Conservation (phyloP, 2,329 filamentous ascomycete genomes). For the Beauveria pseudobassiana region DNA sequence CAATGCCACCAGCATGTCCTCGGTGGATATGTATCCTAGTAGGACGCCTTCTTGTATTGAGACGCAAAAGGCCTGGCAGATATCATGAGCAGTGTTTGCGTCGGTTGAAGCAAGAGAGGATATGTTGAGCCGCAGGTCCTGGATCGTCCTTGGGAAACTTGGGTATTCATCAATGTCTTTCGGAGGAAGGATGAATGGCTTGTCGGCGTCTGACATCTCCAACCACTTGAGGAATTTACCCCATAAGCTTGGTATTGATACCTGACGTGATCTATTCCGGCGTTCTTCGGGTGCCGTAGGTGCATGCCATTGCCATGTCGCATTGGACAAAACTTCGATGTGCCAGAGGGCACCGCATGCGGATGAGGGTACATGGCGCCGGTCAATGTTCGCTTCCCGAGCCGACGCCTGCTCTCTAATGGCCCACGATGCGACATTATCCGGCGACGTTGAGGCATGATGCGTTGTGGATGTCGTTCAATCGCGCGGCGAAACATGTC, state of each 20-base stretch:
- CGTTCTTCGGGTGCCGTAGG: constrained; percentile 30
- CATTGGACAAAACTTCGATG: constrained; percentile 34
- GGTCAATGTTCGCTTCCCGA: constrained; percentile 47
- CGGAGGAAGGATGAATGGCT: constrained; percentile 15
- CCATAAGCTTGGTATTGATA: constrained; percentile 16
- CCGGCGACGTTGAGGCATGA: constrained; percentile 18
- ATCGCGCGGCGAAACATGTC: constrained; percentile 25
- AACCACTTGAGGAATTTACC: constrained; percentile 24
- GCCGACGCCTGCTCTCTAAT: constrained; percentile 45
- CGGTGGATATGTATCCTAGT: background rate
- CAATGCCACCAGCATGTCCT: constrained; percentile 1
- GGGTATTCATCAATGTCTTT: constrained; percentile 2
- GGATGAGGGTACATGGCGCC: constrained; percentile 36
- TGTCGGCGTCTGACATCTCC: constrained; percentile 18
- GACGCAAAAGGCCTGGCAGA: background rate
- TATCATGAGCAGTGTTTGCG: background rate
- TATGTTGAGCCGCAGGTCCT: background rate
- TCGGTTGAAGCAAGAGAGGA: background rate
- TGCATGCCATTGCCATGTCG: constrained; percentile 46
- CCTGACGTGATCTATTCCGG: constrained; percentile 16
- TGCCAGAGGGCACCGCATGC: constrained; percentile 38
- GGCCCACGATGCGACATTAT: constrained; percentile 43
- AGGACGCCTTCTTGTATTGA: background rate
- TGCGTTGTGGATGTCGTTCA: constrained; percentile 22
- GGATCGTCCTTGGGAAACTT: background rate